phyloP scores from a whole-genome alignment of 441 rosid species.

The Viola pubescens region DNA sequence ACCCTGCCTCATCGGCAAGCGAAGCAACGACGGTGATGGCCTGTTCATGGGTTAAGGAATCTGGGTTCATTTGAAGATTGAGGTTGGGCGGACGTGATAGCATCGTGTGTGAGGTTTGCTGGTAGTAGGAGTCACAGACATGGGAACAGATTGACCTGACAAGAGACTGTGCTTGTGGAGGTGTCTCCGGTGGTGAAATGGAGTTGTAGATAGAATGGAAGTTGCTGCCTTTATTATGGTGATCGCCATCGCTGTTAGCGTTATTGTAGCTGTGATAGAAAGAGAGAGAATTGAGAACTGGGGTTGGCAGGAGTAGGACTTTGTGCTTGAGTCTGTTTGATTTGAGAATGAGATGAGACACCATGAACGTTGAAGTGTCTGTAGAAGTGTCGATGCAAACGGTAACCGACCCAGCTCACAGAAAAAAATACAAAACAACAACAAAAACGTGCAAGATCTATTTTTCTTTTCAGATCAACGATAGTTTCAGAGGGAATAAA shows the following conservation, averaged over 20 bases:
- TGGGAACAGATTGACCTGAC: constrained; percentile 44
- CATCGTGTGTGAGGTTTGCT: constrained; percentile 22
- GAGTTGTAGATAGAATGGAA: neutral
- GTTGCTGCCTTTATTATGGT: neutral
- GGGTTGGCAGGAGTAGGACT: constrained; percentile 14
- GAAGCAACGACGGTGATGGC: constrained; percentile 65
- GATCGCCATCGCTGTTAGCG: neutral
- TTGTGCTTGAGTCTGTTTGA: constrained; percentile 23
- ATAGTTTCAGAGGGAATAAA: no score
- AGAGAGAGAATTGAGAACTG: constrained; percentile 16
- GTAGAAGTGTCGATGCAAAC: neutral
- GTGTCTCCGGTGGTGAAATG: constrained; percentile 14
- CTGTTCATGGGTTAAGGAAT: constrained; percentile 60
- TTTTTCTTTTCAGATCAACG: no score
- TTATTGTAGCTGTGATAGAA: constrained; percentile 10
- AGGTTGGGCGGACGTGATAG: constrained; percentile 30
- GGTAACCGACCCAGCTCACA: no score
- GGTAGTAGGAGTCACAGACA: constrained; percentile 47
- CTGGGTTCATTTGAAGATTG: constrained; percentile 31
- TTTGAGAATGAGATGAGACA: constrained; percentile 22
- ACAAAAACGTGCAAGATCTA: no score
- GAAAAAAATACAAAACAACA: no score
- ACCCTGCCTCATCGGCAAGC: constrained; percentile 66
- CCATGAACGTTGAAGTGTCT: constrained; percentile 20
- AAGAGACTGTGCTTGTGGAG: constrained; percentile 32